Percentiles rank a stretch among this genome's conserved stretches.
Evolutionary conservation across 2,329 filamentous ascomycete genomes (phyloP).

Genomic region (Coniochaeta hoffmannii): DNA sequence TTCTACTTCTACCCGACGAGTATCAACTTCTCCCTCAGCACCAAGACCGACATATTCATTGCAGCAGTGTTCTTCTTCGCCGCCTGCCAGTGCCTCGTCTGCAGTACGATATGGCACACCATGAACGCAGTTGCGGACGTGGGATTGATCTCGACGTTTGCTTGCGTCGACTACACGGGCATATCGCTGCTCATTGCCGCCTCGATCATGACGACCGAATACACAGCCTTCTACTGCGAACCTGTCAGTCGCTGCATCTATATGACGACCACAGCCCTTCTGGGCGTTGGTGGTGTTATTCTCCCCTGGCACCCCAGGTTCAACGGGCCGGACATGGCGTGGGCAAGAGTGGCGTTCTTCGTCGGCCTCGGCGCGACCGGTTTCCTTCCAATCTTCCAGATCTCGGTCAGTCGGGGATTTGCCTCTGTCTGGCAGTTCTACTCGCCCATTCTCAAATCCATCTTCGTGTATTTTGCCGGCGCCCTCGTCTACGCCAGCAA

Average conservation of each 20-base stretch:
- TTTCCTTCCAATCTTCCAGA: constrained; percentile 80
- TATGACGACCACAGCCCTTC: constrained; percentile 69
- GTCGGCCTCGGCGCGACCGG: constrained; percentile 80
- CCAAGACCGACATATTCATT: constrained; percentile 82
- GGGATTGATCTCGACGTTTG: constrained; percentile 84
- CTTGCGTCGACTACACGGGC: constrained; percentile 96
- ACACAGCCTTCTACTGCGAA: constrained; percentile 98
- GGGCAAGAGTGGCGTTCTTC: constrained; percentile 88
- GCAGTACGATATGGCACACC: constrained; percentile 95
- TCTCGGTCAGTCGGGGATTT: constrained; percentile 69
- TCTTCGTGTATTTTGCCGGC: constrained; percentile 78
- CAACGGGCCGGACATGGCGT: constrained; percentile 87
- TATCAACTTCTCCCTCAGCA: constrained; percentile 77
- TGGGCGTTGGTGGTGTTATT: constrained; percentile 82
- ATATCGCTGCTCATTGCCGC: constrained; percentile 93
- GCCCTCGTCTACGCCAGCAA: constrained; percentile 87
- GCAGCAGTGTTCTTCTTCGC: constrained; percentile 94
- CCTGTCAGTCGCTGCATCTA: constrained; percentile 80
- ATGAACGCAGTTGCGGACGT: constrained; percentile 96
- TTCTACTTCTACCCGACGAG: constrained; percentile 95
- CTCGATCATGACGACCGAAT: constrained; percentile 96
- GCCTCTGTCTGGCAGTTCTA: constrained; percentile 86
- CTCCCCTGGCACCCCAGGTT: constrained; percentile 95
- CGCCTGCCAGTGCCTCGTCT: constrained; percentile 88
- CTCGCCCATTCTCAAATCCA: constrained; percentile 73